A percentile compares a stretch with the other conserved stretches of the same genome.
phyloP scores from a whole-genome alignment of 176 grass and related monocot genomes.

The Cenchrus fungigraminus region DNA sequence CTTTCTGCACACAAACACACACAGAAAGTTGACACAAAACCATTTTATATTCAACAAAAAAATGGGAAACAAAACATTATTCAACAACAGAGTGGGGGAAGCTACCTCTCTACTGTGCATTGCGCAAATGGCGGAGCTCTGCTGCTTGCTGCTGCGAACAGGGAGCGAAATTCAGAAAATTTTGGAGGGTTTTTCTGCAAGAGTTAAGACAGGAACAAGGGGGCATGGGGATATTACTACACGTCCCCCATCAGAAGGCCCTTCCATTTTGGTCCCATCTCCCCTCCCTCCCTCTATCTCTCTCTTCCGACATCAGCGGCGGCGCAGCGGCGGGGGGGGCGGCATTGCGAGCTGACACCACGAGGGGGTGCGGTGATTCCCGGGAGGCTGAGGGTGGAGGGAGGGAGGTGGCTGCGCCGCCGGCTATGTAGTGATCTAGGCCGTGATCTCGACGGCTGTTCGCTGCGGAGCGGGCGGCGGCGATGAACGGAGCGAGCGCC shows the following conservation, averaged over 20 bases:
- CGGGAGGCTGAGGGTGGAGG: neutral
- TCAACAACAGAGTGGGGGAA: neutral
- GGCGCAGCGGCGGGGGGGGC: constrained; percentile 41
- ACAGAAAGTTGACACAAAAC: constrained; percentile 18
- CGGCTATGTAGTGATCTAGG: constrained; percentile 41
- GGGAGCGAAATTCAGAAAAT: neutral
- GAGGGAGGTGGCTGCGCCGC: neutral
- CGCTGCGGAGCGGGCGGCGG: constrained; percentile 16
- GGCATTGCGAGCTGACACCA: constrained; percentile 27
- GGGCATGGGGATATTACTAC: constrained; percentile 36
- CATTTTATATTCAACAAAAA: neutral
- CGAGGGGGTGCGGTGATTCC: neutral
- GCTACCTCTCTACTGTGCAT: neutral
- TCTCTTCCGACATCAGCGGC: constrained; percentile 45
- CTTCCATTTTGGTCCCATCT: constrained; percentile 26
- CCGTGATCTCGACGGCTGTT: constrained; percentile 39
- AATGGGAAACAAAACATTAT: neutral
- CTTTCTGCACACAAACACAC: neutral
- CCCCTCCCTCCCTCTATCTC: neutral
- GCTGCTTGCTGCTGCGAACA: neutral
- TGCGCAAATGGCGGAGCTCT: neutral
- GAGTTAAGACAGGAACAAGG: neutral
- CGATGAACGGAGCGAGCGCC: constrained; percentile 48
- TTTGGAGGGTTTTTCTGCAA: neutral
- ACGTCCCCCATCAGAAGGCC: constrained; percentile 25